phyloP scores from a whole-genome alignment of 2,329 filamentous ascomycete genomes.

The Arachnopeziza araneosa region DNA sequence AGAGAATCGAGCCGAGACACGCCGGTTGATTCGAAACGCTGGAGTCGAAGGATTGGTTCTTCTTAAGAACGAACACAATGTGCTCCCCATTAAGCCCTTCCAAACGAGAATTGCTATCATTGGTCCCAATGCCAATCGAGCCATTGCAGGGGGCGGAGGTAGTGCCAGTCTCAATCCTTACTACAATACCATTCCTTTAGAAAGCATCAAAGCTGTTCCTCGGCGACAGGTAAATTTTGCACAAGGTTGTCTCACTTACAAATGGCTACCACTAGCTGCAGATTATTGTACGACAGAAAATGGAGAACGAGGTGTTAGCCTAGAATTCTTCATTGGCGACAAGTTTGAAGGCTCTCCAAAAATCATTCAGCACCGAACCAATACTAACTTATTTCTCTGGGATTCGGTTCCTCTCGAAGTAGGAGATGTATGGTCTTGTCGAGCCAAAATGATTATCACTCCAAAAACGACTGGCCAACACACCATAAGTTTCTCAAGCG shows the following conservation, averaged over 20 bases:
- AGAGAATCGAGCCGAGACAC: slow-evolving; percentile 52
- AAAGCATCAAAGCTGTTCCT: slow-evolving; percentile 52
- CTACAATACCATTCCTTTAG: slow-evolving; percentile 59
- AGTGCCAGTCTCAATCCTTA: slow-evolving; percentile 65
- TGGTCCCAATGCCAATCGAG: slow-evolving; percentile 60
- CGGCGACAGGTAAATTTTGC: slow-evolving; percentile 54
- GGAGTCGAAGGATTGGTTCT: slow-evolving; percentile 58
- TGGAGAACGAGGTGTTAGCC: slow-evolving; percentile 54
- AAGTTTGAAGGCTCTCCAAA: slow-evolving; percentile 53
- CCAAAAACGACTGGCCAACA: slow-evolving; percentile 55
- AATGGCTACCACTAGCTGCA: slow-evolving; percentile 60
- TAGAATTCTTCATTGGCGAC: slow-evolving; percentile 32
- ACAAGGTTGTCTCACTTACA: slow-evolving; percentile 57
- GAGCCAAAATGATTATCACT: slow-evolving; percentile 49
- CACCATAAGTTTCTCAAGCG: slow-evolving; percentile 62
- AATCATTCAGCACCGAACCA: slow-evolving; percentile 52
- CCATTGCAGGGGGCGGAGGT: slow-evolving; percentile 62
- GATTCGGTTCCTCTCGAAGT: slow-evolving; percentile 60
- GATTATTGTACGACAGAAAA: slow-evolving; percentile 50
- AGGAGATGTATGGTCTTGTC: slow-evolving; percentile 53
- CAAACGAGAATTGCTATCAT: slow-evolving; percentile 59
- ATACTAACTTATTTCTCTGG: slow-evolving; percentile 66
- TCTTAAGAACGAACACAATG: slow-evolving; percentile 54
- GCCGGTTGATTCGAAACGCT: slow-evolving; percentile 53
- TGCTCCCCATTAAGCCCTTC: slow-evolving; percentile 52